Percentiles rank a stretch among this genome's conserved stretches.
These are phyloP conservation scores for Paecilomyces niveus DNA, from an alignment of 2,329 filamentous ascomycete genomes.

Conservation along the genomic window DNA sequence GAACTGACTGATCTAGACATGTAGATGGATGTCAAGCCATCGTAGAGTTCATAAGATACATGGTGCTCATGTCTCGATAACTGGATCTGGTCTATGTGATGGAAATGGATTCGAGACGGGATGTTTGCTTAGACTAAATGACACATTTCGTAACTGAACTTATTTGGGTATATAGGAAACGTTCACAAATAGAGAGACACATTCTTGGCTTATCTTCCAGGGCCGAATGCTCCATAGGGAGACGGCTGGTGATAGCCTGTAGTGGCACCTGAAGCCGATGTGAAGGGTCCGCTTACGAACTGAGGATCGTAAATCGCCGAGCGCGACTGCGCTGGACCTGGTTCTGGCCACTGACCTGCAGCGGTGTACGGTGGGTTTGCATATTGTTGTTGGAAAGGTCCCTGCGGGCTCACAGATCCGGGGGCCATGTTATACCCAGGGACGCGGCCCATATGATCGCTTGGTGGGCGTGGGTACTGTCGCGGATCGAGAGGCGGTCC, in stretches of 20 bases:
- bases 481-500: background rate
- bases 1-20: background rate
- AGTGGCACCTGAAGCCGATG: slow-evolving; percentile 8
- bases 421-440: background rate
- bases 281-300: slow-evolving; percentile 24
- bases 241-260: slow-evolving; percentile 1
- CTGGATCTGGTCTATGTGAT: background rate
- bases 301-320: slow-evolving; percentile 15
- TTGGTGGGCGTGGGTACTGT: background rate
- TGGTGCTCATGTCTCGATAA: background rate
- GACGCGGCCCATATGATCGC: background rate
- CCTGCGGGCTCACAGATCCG: background rate
- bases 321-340: background rate
- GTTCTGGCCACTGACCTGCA: slow-evolving; percentile 1
- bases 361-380: background rate
- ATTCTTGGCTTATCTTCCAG: background rate
- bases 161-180: background rate
- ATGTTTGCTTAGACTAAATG: background rate
- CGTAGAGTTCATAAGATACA: background rate
- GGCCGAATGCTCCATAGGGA: slow-evolving; percentile 3
- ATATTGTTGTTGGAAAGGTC: background rate
- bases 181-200: background rate
- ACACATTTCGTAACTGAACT: background rate
- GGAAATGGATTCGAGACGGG: background rate
- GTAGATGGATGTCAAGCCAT: background rate